Base-by-base conservation (phyloP, 208 protist species). In the Trypanosoma mega region DNA sequence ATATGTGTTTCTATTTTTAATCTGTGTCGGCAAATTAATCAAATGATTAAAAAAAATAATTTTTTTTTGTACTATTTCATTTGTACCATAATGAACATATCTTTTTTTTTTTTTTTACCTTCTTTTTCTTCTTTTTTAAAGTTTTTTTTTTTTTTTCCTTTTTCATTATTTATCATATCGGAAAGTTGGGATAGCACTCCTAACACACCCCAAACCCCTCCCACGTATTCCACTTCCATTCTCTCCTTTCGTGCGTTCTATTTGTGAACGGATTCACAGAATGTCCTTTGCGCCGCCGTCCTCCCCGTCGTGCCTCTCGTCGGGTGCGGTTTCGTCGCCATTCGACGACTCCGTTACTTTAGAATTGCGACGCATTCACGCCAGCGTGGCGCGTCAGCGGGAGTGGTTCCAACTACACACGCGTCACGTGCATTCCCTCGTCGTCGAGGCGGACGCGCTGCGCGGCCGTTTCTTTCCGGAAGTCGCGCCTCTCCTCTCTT, bases 101-200 rank as follows among this genome's bases (percentile, higher is more conserved):
- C n/a, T n/a, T n/a, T n/a, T n/a, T n/a, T n/a, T n/a, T n/a, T n/a
- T n/a, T n/a, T n/a, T n/a, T n/a, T n/a, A n/a, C 12, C 24, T 57
- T 16, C 51, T 29, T 33, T 27, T 46, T 11, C 30, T 18, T 48
- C 48, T 36, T 27, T 34, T 18, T 36, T 50, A 44, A 1, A 29
- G 44, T 60, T 61, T 48, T 59, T 55, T 62, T 64, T 67, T 78
- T 55, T 29, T 41, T 31, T 53, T 72, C 14, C 41, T 7, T 36
- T 20, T 58, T 47, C 20, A 41, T 41, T 60, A 60, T 24, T 60
- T 31, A n/a, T n/a, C n/a, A n/a, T n/a, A n/a, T n/a, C n/a, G n/a
- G n/a, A n/a, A n/a, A n/a, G n/a, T n/a, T n/a, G n/a, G n/a, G n/a
- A n/a, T n/a, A n/a, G n/a, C n/a, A n/a, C n/a, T n/a, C n/a, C n/a